Evolutionary conservation across 2,329 filamentous ascomycete genomes (phyloP), one percentile per base, ranked within the genome.

Genomic region (Aspergillus intermedius): DNA sequence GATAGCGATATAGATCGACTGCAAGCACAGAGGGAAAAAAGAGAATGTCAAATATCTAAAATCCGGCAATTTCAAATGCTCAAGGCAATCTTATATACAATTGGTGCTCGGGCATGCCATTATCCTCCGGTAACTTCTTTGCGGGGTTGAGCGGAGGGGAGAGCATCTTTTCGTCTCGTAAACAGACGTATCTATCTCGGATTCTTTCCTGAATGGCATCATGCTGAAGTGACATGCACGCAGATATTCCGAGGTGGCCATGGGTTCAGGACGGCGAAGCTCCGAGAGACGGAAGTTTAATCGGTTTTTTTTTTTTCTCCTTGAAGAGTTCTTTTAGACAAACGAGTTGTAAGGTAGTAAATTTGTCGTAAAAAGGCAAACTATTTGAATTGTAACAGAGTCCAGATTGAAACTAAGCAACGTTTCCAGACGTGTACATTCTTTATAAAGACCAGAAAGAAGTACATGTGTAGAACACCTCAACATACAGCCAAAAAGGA

Each of bases 401-500:
- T 42, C 35, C 32, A 49, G 37, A 22, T 22, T 19, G 15, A 40
- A 19, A 15, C 19, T 49, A 50, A 42, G 40, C 37, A 46, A 47
- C 21, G 49, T 46, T 44, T 44, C 46, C 47, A 46, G 59, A 52
- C 51, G 54, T 55, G 57, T 59, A 55, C 55, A 57, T 60, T 60
- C 53, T 46, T 51, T 51, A 21, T 25, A 40, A 19, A 49, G 47
- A 45, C 45, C 44, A 45, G 34, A 51, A 62, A 63, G 64, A 60
- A 55, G 54, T 65, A 66, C 60, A 67, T 64, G 57, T 59, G 60
- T 57, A 59, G 59, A 51, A 64, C 56, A 61, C 59, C 60, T 61
- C 56, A 59, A 64, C 57, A 62, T 58, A 51, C 40, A 46, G 19
- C 42, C 43, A 54, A 52, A 53, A 44, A 54, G 47, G 55, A 47